Conservation (phyloP, 805 yeast species). For the Nakazawaea siamensis region DNA sequence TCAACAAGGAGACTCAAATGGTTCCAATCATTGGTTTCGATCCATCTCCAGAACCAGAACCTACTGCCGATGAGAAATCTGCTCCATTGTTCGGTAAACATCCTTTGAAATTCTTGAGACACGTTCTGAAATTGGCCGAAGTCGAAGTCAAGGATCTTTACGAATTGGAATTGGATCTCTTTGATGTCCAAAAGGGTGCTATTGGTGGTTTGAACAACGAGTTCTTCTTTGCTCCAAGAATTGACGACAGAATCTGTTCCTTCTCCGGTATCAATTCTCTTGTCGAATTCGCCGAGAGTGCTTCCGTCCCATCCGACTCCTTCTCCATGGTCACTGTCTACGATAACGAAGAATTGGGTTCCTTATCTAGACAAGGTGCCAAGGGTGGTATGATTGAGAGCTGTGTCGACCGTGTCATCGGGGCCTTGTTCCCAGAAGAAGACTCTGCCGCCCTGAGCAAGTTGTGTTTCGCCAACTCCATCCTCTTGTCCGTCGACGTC, state of each 20-base stretch:
- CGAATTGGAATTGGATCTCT: slow-evolving; percentile 70
- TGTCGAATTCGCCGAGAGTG: slow-evolving; percentile 32
- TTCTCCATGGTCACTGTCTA: slow-evolving; percentile 55
- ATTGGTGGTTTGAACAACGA: slow-evolving; percentile 74
- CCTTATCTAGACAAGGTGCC: slow-evolving; percentile 75
- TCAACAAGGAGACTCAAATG: slow-evolving; percentile 68
- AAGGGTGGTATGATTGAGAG: slow-evolving; percentile 67
- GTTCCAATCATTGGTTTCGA: slow-evolving; percentile 70
- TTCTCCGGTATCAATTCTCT: slow-evolving; percentile 62
- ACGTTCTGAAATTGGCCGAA: slow-evolving; percentile 52
- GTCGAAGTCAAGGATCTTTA: slow-evolving; percentile 53
- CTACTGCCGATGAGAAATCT: slow-evolving; percentile 50
- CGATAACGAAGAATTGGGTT: slow-evolving; percentile 82
- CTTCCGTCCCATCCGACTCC: slow-evolving; percentile 15
- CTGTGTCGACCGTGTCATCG: slow-evolving; percentile 48
- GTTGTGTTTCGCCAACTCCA: slow-evolving; percentile 49
- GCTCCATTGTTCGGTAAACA: slow-evolving; percentile 68
- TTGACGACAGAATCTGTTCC: slow-evolving; percentile 80
- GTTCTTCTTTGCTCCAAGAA: slow-evolving; percentile 72
- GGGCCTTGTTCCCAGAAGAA: slow-evolving; percentile 19
- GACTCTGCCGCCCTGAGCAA: slow-evolving; percentile 14
- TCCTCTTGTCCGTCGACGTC: slow-evolving; percentile 79
- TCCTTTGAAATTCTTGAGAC: slow-evolving; percentile 58
- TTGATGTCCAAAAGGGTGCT: slow-evolving; percentile 72
- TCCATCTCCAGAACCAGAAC: slow-evolving; percentile 31